Percentiles rank a stretch among this genome's conserved stretches.
Conservation (phyloP, 164 flowering plant species). For the Liquidambar formosana region DNA sequence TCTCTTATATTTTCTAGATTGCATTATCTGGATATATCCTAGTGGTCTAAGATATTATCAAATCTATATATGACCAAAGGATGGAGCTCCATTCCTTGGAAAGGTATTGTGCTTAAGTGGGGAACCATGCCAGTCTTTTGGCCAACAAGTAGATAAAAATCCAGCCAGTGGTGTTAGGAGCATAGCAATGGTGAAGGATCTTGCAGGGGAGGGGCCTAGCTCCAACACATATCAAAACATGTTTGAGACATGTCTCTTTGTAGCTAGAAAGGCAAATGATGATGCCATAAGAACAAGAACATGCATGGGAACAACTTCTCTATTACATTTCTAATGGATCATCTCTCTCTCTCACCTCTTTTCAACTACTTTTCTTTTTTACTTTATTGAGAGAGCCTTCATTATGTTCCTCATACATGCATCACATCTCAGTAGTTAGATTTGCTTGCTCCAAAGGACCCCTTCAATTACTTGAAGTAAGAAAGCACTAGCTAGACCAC, state of each 20-base stretch:
- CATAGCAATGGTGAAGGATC: conserved; percentile 1
- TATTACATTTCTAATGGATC: not conserved
- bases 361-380: not conserved
- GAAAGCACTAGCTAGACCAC: conserved; percentile 17
- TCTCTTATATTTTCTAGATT: no score
- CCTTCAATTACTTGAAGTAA: conserved; percentile 21
- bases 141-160: conserved; percentile 28
- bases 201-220: conserved; percentile 15
- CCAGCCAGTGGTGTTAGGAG: conserved; percentile 16
- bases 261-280: conserved; percentile 6
- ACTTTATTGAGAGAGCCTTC: conserved; percentile 10
- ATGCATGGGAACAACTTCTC: conserved; percentile 10
- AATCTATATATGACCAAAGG: not conserved
- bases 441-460: conserved; percentile 9
- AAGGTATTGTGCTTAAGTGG: not conserved
- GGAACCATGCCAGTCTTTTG: conserved; percentile 20
- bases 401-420: conserved; percentile 16
- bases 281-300: conserved; percentile 7
- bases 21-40: no score
- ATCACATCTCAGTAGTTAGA: conserved; percentile 21
- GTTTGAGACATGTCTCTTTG: conserved; percentile 43
- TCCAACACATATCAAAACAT: conserved; percentile 38
- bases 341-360: not conserved
- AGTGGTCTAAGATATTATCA: not conserved
- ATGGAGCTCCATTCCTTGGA: not conserved